These are phyloP conservation scores for Trypethelium eluteriae DNA, from an alignment of 495 filamentous ascomycete genomes.

Conservation along the genomic window DNA sequence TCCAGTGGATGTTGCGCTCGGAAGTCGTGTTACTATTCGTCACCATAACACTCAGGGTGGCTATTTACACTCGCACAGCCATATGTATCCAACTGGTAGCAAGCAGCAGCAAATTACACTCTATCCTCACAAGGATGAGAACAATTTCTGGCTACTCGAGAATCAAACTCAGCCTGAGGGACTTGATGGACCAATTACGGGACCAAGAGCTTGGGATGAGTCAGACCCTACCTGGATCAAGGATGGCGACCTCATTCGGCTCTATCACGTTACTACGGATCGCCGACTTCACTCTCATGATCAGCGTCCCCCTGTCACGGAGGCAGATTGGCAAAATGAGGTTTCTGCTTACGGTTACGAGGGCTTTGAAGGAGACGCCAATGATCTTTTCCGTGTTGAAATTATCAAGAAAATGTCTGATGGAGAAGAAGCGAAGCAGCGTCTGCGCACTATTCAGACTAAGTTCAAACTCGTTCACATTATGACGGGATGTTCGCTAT, in stretches of 20 bases:
- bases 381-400: slow-evolving; percentile 90
- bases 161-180: slow-evolving; percentile 90
- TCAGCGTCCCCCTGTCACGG: slow-evolving; percentile 90
- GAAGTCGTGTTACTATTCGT: slow-evolving; percentile 75
- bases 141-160: slow-evolving; percentile 88
- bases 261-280: slow-evolving; percentile 76
- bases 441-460: slow-evolving; percentile 86
- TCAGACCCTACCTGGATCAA: slow-evolving; percentile 60
- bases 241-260: slow-evolving; percentile 68
- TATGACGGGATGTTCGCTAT: slow-evolving; percentile 94
- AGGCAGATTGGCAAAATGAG: slow-evolving; percentile 98
- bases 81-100: slow-evolving; percentile 96
- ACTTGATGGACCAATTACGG: slow-evolving; percentile 66
- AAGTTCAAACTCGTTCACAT: slow-evolving; percentile 92
- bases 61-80: slow-evolving; percentile 89
- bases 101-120: slow-evolving; percentile 98
- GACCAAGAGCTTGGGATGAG: slow-evolving; percentile 76
- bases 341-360: slow-evolving; percentile 97
- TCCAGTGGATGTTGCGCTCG: slow-evolving; percentile 81
- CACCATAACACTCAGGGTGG: slow-evolving; percentile 96
- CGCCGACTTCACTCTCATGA: slow-evolving; percentile 94
- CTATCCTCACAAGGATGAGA: slow-evolving; percentile 98
- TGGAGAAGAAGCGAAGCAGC: slow-evolving; percentile 67
- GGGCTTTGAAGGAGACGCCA: slow-evolving; percentile 93
- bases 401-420: slow-evolving; percentile 88